These are phyloP conservation scores for Parasitella parasitica DNA, from an alignment of 371 early-diverging fungal genomes.

Conservation along the genomic window DNA sequence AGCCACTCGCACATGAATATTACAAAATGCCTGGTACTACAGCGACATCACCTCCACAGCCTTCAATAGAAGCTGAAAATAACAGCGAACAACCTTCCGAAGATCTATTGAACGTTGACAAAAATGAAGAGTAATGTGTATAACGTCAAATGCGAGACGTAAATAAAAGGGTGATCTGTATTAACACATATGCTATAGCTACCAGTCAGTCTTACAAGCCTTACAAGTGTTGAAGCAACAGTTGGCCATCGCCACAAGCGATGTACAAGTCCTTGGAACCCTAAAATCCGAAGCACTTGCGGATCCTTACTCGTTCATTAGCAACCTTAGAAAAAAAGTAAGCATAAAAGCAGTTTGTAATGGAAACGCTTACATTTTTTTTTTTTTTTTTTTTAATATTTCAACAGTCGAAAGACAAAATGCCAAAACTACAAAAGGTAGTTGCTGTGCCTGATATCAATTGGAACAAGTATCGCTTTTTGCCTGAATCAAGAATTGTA, in stretches of 20 bases:
- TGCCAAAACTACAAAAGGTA: conserved; percentile 47
- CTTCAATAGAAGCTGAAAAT: not conserved
- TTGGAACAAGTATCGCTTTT: conserved; percentile 42
- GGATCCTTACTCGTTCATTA: conserved; percentile 53
- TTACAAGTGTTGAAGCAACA: conserved; percentile 44
- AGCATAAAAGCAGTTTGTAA: not conserved
- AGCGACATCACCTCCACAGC: not conserved
- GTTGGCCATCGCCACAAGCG: conserved; percentile 44
- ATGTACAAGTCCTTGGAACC: conserved; percentile 37
- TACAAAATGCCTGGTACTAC: conserved; percentile 11
- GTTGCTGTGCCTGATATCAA: conserved; percentile 39
- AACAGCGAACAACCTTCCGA: conserved; percentile 7
- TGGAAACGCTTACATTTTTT: too few relatives aligned
- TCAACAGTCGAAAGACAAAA: conserved; percentile 21
- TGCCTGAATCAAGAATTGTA: conserved; percentile 40
- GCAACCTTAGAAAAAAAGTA: conserved; percentile 48
- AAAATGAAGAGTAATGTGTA: conserved; percentile 39
- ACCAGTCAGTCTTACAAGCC: conserved; percentile 31
- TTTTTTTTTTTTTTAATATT: not conserved
- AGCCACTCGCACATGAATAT: conserved; percentile 1
- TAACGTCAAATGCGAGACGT: not conserved
- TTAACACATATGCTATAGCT: conserved; percentile 16
- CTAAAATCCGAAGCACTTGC: conserved; percentile 50
- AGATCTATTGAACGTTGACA: conserved; percentile 12
- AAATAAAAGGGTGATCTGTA: not conserved